Evolutionary conservation across 2,329 filamentous ascomycete species (phyloP), one percentile per base, ranked within the genome.

Genomic region (Phialophora verrucosa): DNA sequence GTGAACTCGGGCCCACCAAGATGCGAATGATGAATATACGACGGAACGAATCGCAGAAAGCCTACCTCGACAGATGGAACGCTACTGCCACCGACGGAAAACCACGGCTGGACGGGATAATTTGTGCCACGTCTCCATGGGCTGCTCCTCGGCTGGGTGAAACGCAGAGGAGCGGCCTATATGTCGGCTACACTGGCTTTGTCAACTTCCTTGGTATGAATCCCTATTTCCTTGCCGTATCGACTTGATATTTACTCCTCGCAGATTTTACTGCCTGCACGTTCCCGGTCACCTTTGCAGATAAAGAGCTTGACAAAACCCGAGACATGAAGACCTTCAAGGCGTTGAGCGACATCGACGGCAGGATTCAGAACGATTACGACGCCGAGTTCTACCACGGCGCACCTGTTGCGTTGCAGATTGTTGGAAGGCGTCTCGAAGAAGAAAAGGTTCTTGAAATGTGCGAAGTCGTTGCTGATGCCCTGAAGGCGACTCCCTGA

Each of bases 401-500:
- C 25, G 72, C 74, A 27, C 73, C 75, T 23, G 75, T 76, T 4
- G 71, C 71, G 23, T 59, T 76, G 64, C 75, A 76, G 63, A 65
- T 75, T 14, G 72, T 75, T 6, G 74, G 73, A 4, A 68, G 69
- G 29, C 63, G 73, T n/a, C 67, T 76, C 6, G 75, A 77, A 53
- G 75, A 76, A 49, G 74, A 75, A 68, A 75, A 76, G 57, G 72
- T 75, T 1, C 60, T 81, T 35, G 77, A 79, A 59, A 77, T 80
- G 75, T 74, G 75, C 14, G 75, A 75, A 23, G 72, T 78, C 23
- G 74, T 80, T 62, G 70, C 74, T 10, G 72, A 78, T 54, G 73
- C 74, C 8, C 62, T 79, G 65, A 76, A 69, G 54, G 32, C n/a
- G n/a, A 29, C 53, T 8, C 8, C 38, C 10, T 59, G 47, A 49